Base-by-base conservation (phyloP, 1,139 yeast species). In the Neolecta irregularis region DNA sequence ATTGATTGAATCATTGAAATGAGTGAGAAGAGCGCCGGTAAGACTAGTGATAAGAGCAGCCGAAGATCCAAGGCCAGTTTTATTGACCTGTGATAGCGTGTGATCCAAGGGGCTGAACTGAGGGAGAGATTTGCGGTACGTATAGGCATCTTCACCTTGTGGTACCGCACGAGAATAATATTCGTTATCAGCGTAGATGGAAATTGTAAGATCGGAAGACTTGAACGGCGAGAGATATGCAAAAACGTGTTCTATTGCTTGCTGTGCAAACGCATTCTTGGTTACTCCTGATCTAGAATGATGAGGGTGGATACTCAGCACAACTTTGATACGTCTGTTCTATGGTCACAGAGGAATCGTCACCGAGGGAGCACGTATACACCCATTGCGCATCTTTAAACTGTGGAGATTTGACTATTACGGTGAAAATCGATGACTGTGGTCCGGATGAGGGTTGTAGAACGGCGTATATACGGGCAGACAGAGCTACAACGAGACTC, bases 61-160 rank as follows among this genome's bases (percentile, higher is more conserved):
- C 17, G 95, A 83, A 9, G 94, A 83, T 0, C 98, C 98, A 37
- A 88, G 62, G 0, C 98, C 98, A 0, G 98, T 91, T 53, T 88
- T 88, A 6, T 93, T 74, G 3, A 85, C 93, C 20, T 76, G 61
- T 0, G 69, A 62, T 39, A 88, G 81, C 11, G 70, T 60, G 24
- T 54, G 45, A 0, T 54, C 39, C 52, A 88, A 95, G 52, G 60
- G 74, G 30, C 69, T 60, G 50, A 85, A 85, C 17, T 51, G 48
- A 39, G 1, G 61, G 59, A 38, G 38, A 0, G 67, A 58, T 2
- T 34, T 33, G 42, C 55, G 60, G n/a, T n/a, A n/a, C n/a, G n/a
- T n/a, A n/a, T n/a, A n/a, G n/a, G n/a, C n/a, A n/a, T n/a, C n/a
- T n/a, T n/a, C n/a, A n/a, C n/a, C n/a, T n/a, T n/a, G n/a, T 2